Conservation (phyloP, 305 asterid species). For the Ilex paraguariensis region DNA sequence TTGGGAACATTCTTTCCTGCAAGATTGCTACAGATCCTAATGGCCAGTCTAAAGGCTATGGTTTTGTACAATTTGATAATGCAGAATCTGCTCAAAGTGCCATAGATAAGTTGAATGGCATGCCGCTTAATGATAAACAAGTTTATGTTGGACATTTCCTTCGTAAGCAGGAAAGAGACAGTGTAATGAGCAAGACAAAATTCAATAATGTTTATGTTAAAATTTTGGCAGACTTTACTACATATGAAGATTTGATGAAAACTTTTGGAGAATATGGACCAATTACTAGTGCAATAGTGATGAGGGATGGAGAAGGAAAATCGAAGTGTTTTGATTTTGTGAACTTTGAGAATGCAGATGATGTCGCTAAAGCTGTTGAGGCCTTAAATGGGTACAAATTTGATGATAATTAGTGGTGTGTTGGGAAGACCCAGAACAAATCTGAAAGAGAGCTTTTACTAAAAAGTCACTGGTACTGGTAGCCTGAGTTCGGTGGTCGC, state of each 20-base stretch:
- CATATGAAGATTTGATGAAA: slow-evolving; percentile 22
- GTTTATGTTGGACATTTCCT: slow-evolving; percentile 26
- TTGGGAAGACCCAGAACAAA: background rate
- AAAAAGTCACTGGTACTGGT: too few relatives aligned
- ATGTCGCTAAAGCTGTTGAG: slow-evolving; percentile 26
- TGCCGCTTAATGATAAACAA: slow-evolving; percentile 26
- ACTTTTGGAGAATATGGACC: slow-evolving; percentile 23
- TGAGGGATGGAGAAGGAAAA: slow-evolving; percentile 24
- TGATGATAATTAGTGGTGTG: slow-evolving; percentile 29
- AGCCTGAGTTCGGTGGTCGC: too few relatives aligned
- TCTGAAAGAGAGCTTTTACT: too few relatives aligned
- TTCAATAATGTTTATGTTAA: slow-evolving; percentile 25
- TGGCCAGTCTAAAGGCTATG: slow-evolving; percentile 25
- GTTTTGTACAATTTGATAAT: slow-evolving; percentile 25
- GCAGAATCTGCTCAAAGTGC: slow-evolving; percentile 24
- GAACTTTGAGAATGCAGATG: slow-evolving; percentile 24
- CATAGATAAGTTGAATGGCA: slow-evolving; percentile 26
- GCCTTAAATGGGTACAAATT: slow-evolving; percentile 22
- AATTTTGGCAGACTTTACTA: slow-evolving; percentile 18
- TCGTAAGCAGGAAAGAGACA: slow-evolving; percentile 27
- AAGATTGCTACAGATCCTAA: slow-evolving; percentile 29
- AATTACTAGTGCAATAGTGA: slow-evolving; percentile 27
- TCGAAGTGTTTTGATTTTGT: slow-evolving; percentile 28
- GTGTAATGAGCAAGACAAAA: slow-evolving; percentile 6
- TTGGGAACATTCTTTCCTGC: slow-evolving; percentile 27